Evolutionary conservation across 805 yeast species (phyloP).

Genomic region (Nakazawaea wyomingensis): DNA sequence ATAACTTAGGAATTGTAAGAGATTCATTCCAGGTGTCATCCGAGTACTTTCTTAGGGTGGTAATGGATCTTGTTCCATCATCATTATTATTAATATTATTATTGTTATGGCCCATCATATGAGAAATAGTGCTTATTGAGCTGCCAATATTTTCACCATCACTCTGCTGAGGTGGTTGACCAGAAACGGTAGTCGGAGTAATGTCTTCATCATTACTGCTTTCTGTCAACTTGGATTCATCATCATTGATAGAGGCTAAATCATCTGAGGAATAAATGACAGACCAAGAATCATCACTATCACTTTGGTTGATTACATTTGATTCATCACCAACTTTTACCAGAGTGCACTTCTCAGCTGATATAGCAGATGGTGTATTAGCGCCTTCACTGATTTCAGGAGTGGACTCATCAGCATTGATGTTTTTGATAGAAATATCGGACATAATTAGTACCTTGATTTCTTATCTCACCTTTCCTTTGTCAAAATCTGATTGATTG

Average conservation of each 20-base stretch:
- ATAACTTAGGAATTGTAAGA: conserved; percentile 8
- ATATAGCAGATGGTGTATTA: neutral
- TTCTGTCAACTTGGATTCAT: conserved; percentile 7
- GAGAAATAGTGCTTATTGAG: neutral
- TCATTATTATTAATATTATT: neutral
- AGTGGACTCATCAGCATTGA: neutral
- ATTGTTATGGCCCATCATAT: neutral
- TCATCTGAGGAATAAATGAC: conserved; percentile 14
- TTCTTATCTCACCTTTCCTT: too few relatives aligned
- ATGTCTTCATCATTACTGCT: conserved; percentile 6
- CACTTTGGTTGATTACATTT: neutral
- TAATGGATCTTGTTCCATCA: neutral
- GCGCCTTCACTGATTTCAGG: neutral
- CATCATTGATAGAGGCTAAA: conserved; percentile 9
- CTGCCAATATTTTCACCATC: neutral
- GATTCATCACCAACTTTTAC: neutral
- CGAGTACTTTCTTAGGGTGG: neutral
- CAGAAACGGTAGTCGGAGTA: too few relatives aligned
- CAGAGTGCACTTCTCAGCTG: neutral
- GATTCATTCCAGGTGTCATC: conserved; percentile 9
- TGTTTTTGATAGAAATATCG: neutral
- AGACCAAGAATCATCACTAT: conserved; percentile 16
- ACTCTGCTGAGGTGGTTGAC: too few relatives aligned
- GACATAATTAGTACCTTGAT: neutral
- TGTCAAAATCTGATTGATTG: too few relatives aligned